Percentiles rank a stretch among this genome's conserved stretches.
Evolutionary conservation across 1,139 yeast genomes (phyloP).

Genomic region (Lodderomyces oxycetoniae): DNA sequence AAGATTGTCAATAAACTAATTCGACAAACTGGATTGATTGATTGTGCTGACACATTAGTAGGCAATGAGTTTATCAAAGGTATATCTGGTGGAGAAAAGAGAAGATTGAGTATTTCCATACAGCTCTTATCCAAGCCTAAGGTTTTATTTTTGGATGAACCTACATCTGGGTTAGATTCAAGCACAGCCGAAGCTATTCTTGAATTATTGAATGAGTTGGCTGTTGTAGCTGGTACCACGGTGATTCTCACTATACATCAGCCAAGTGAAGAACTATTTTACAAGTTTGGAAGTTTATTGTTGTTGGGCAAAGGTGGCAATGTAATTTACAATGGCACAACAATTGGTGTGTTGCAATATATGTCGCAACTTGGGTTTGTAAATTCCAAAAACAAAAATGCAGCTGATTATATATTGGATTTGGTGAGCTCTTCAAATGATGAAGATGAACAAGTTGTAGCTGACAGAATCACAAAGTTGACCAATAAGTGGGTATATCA

Average conservation of each 20-base stretch:
- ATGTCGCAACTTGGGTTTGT: constrained; percentile 40
- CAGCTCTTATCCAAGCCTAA: constrained; percentile 71
- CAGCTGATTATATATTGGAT: constrained; percentile 73
- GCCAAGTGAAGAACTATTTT: constrained; percentile 65
- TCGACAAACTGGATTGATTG: constrained; percentile 63
- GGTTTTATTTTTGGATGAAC: constrained; percentile 74
- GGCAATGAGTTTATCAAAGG: constrained; percentile 75
- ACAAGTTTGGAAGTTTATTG: constrained; percentile 60
- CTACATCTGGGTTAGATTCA: constrained; percentile 84
- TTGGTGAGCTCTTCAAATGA: constrained; percentile 49
- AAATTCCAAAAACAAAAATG: constrained; percentile 57
- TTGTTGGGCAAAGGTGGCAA: constrained; percentile 70
- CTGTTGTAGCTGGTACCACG: constrained; percentile 58
- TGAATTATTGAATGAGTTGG: constrained; percentile 52
- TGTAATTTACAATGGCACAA: constrained; percentile 51
- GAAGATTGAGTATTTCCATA: constrained; percentile 78
- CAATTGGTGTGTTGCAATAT: constrained; percentile 42
- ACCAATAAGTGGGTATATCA: constrained; percentile 34
- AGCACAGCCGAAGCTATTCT: constrained; percentile 69
- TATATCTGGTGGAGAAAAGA: constrained; percentile 80
- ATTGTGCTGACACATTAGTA: constrained; percentile 71
- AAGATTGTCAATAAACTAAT: constrained; percentile 50
- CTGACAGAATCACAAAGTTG: constrained; percentile 31
- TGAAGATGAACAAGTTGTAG: constrained; percentile 27
- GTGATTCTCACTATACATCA: constrained; percentile 80